Evolutionary conservation across 495 filamentous ascomycete genomes (phyloP).

Genomic region (Hamigera avellanea): DNA sequence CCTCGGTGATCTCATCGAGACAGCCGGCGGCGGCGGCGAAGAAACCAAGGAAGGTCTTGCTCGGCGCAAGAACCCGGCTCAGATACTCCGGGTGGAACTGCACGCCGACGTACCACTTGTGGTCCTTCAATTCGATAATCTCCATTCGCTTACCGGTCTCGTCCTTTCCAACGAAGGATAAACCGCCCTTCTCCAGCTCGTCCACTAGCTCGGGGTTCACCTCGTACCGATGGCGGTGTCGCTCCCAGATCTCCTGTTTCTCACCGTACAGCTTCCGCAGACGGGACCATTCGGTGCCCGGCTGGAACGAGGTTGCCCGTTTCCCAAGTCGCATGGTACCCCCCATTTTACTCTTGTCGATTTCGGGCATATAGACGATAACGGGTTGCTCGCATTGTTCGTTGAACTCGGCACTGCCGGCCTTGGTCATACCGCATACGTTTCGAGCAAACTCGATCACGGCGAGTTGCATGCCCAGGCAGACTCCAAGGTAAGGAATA

Average conservation of each 20-base stretch:
- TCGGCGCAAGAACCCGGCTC: conserved; percentile 59
- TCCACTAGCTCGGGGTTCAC: conserved; percentile 32
- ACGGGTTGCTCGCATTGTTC: conserved; percentile 43
- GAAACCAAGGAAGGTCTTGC: conserved; percentile 74
- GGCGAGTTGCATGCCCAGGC: conserved; percentile 89
- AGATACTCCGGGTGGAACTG: conserved; percentile 86
- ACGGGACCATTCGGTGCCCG: conserved; percentile 66
- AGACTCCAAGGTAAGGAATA: conserved; percentile 80
- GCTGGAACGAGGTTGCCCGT: conserved; percentile 63
- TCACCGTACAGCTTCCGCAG: conserved; percentile 63
- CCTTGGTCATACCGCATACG: conserved; percentile 47
- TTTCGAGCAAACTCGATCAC: conserved; percentile 83
- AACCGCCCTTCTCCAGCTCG: conserved; percentile 19
- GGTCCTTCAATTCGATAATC: conserved; percentile 76
- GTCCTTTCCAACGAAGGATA: conserved; percentile 59
- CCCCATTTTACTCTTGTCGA: conserved; percentile 60
- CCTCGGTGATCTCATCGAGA: conserved; percentile 35
- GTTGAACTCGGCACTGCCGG: conserved; percentile 57
- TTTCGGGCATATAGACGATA: conserved; percentile 89
- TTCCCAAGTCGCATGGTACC: conserved; percentile 89
- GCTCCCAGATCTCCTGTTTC: conserved; percentile 33
- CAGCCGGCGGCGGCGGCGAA: conserved; percentile 63
- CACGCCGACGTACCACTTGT: conserved; percentile 84
- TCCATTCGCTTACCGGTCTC: conserved; percentile 80
- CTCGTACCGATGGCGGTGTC: conserved; percentile 38